Percentiles rank a stretch among this genome's conserved stretches.
Conservation (phyloP, 2,329 filamentous ascomycete species). For the Penicillium rolfsii region DNA sequence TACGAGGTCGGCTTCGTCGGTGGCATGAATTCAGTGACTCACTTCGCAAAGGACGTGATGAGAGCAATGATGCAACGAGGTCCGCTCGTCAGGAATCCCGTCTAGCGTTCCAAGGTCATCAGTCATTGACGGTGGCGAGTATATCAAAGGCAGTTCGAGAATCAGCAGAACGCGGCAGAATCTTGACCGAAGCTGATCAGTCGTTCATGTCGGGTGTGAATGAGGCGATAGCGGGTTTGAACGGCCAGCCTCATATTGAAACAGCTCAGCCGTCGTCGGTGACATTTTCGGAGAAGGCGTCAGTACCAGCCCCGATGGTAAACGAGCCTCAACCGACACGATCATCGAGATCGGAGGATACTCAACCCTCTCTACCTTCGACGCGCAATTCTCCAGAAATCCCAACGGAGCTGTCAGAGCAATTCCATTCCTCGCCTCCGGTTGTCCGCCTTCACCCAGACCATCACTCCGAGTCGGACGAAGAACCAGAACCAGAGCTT, state of each 20-base stretch:
- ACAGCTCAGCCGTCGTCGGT: not conserved
- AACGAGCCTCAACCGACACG: not conserved
- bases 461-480: conserved; percentile 9
- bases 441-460: conserved; percentile 19
- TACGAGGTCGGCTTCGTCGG: conserved; percentile 68
- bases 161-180: conserved; percentile 26
- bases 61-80: not conserved
- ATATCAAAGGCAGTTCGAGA: conserved; percentile 41
- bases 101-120: conserved; percentile 43
- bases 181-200: conserved; percentile 34
- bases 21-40: conserved; percentile 70
- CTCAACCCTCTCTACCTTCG: not conserved
- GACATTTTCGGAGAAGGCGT: not conserved
- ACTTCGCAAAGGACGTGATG: conserved; percentile 26
- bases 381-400: not conserved
- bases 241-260: conserved; percentile 24
- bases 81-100: conserved; percentile 18
- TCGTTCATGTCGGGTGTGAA: conserved; percentile 40
- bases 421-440: conserved; percentile 10
- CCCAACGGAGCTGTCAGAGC: not conserved
- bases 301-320: not conserved
- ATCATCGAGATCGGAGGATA: conserved; percentile 1
- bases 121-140: conserved; percentile 43
- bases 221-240: conserved; percentile 38
- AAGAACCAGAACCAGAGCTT: conserved; percentile 21